A percentile compares a stretch with the other conserved stretches of the same genome.
Evolutionary conservation across 2,329 filamentous ascomycete genomes (phyloP).

Genomic region (Furcasterigmium furcatum): DNA sequence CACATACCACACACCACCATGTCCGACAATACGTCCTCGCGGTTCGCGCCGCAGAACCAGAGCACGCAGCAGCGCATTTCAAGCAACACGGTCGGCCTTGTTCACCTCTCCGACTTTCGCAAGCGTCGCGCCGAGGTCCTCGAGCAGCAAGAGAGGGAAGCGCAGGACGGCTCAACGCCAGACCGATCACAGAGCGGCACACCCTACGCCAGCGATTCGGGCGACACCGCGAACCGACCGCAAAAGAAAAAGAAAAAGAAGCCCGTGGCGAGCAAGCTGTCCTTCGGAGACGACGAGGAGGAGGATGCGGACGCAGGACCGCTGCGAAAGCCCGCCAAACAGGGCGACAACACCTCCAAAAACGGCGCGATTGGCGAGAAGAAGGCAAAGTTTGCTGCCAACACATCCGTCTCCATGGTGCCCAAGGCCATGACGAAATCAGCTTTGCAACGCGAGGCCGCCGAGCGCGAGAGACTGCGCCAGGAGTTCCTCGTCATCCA

Average conservation of each 20-base stretch:
- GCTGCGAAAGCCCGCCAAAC: conserved; percentile 20
- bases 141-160: conserved; percentile 83
- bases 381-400: conserved; percentile 56
- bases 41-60: conserved; percentile 73
- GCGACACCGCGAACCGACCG: conserved; percentile 22
- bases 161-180: conserved; percentile 56
- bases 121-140: conserved; percentile 94
- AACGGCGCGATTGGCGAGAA: conserved; percentile 20
- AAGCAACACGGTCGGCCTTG: conserved; percentile 84
- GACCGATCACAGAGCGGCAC: conserved; percentile 46
- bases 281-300: conserved; percentile 69
- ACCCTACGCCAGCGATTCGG: conserved; percentile 34
- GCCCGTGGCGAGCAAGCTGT: conserved; percentile 46
- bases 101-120: conserved; percentile 88
- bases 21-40: conserved; percentile 41
- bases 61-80: conserved; percentile 81
- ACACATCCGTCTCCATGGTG: conserved; percentile 55
- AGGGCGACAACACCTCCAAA: conserved; percentile 17
- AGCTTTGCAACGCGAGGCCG: conserved; percentile 74
- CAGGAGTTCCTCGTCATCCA: conserved; percentile 82
- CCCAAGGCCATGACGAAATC: conserved; percentile 71
- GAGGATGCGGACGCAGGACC: conserved; percentile 47
- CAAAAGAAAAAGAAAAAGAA: conserved; percentile 43
- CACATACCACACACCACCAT: conserved; percentile 22
- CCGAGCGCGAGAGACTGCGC: conserved; percentile 73